Conservation (phyloP, 192 early-diverging fungal genomes). For the Coemansia sp. region DNA sequence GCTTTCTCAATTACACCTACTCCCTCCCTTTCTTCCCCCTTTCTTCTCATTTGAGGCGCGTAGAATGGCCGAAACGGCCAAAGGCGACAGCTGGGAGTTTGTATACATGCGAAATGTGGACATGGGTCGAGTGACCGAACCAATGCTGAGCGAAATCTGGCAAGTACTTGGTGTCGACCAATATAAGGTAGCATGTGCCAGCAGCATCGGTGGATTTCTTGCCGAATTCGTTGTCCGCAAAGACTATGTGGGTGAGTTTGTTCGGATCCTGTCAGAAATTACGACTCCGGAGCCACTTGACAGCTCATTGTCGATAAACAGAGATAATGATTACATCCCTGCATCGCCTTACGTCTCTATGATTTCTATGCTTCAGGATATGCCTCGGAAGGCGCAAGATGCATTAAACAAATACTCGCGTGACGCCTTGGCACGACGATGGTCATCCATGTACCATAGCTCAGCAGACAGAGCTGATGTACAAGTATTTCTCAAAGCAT, state of each 20-base stretch:
- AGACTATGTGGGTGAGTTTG: constrained; percentile 19
- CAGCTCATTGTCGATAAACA: constrained; percentile 17
- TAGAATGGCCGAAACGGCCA: background rate
- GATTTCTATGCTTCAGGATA: constrained; percentile 2
- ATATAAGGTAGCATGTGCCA: constrained; percentile 17
- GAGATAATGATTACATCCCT: constrained; percentile 25
- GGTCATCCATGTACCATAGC: constrained; percentile 38
- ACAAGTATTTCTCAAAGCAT: constrained; percentile 14
- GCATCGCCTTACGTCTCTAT: constrained; percentile 23
- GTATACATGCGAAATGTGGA: constrained; percentile 56
- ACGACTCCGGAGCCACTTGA: constrained; percentile 11
- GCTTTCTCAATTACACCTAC: too few species aligned
- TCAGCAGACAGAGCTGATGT: constrained; percentile 4
- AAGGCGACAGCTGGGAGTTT: constrained; percentile 23
- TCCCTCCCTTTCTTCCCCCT: background rate
- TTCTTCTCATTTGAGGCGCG: background rate
- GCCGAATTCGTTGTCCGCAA: constrained; percentile 37
- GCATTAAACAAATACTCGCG: constrained; percentile 34
- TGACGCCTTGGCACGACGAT: constrained; percentile 24
- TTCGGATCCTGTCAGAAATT: constrained; percentile 6
- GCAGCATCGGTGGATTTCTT: constrained; percentile 32
- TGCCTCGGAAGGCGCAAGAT: constrained; percentile 22
- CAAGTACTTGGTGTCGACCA: constrained; percentile 17
- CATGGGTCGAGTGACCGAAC: constrained; percentile 22
- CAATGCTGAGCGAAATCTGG: constrained; percentile 24